Conservation (phyloP, 495 filamentous ascomycete genomes). For the Aspergillus affinis region DNA sequence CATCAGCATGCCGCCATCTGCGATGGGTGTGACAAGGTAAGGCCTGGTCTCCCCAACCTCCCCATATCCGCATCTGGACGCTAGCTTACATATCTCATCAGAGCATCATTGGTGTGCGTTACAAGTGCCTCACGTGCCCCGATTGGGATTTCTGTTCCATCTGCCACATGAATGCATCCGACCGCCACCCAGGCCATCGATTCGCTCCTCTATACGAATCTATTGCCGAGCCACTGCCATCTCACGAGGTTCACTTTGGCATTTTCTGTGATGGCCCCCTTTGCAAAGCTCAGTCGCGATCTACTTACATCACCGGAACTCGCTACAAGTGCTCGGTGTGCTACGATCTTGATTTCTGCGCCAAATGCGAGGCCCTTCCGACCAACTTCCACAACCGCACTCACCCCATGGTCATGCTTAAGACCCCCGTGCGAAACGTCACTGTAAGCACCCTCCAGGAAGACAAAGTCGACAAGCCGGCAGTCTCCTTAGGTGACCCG, state of each 20-base stretch:
- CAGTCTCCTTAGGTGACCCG: slow-evolving; percentile 69
- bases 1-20: slow-evolving; percentile 84
- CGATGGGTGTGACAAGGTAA: slow-evolving; percentile 87
- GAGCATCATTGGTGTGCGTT: slow-evolving; percentile 82
- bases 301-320: slow-evolving; percentile 74
- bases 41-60: not conserved
- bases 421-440: slow-evolving; percentile 86
- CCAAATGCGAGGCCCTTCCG: slow-evolving; percentile 86
- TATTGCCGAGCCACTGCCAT: slow-evolving; percentile 54
- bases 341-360: slow-evolving; percentile 95
- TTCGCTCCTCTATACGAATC: slow-evolving; percentile 88
- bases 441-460: slow-evolving; percentile 82
- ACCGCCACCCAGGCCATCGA: slow-evolving; percentile 79
- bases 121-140: slow-evolving; percentile 97
- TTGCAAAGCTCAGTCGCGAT: slow-evolving; percentile 59
- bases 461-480: slow-evolving; percentile 58
- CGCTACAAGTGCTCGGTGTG: slow-evolving; percentile 98
- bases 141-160: slow-evolving; percentile 95
- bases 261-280: slow-evolving; percentile 96
- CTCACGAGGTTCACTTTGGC: slow-evolving; percentile 65
- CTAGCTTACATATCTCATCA: slow-evolving; percentile 33
- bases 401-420: slow-evolving; percentile 96
- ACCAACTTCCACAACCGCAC: slow-evolving; percentile 85
- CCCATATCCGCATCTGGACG: slow-evolving; percentile 2
- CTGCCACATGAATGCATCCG: slow-evolving; percentile 64